Conservation (phyloP, 768 basidiomycete genomes). For the Lenzites betulinus region DNA sequence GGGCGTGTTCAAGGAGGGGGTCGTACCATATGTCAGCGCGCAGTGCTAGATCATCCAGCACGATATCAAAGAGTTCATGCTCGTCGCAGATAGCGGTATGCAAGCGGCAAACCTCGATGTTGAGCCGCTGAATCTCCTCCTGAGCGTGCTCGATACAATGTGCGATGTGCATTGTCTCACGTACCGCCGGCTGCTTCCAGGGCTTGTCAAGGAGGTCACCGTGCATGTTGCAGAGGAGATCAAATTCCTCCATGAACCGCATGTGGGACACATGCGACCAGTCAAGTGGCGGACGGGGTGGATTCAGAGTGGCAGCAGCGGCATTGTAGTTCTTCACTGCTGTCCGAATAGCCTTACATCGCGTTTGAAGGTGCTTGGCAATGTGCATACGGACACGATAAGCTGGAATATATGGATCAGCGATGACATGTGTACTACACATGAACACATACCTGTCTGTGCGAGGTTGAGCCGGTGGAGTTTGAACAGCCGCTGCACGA, state of each 20-base stretch:
- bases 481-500: conserved; percentile 26
- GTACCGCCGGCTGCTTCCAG: conserved; percentile 30
- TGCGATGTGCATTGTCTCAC: conserved; percentile 27
- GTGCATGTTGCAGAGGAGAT: conserved; percentile 30
- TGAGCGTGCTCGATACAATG: conserved; percentile 24
- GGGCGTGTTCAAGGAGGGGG: background rate
- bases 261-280: conserved; percentile 31
- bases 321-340: conserved; percentile 35
- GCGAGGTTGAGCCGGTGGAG: conserved; percentile 40
- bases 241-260: conserved; percentile 34
- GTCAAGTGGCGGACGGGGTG: conserved; percentile 27
- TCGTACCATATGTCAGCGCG: background rate
- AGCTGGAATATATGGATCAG: conserved; percentile 18
- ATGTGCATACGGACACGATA: conserved; percentile 36
- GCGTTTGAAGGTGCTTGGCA: conserved; percentile 32
- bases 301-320: conserved; percentile 28
- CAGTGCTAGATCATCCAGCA: background rate
- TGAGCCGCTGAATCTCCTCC: conserved; percentile 30
- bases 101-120: conserved; percentile 30
- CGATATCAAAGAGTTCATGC: conserved; percentile 2
- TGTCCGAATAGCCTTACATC: conserved; percentile 27
- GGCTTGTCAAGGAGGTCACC: conserved; percentile 28
- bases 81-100: conserved; percentile 31
- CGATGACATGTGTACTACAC: background rate
- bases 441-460: conserved; percentile 34